Evolutionary conservation across 179 eudicot genomes (phyloP), one percentile per base, ranked within the genome.

Genomic region (Kewa caespitosa): DNA sequence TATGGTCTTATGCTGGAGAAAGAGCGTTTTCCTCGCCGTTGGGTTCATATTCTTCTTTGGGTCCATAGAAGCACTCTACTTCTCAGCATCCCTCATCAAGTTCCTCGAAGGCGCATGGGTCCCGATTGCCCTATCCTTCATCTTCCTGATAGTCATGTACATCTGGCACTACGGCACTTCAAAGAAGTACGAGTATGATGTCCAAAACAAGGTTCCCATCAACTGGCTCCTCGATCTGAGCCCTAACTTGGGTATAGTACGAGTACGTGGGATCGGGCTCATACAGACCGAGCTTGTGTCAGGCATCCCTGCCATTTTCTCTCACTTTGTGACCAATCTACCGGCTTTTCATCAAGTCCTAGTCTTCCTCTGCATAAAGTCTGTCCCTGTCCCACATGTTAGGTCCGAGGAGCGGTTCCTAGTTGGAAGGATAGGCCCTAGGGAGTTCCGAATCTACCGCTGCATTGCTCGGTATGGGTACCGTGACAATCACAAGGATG

Each of bases 381-480:
- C 82, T 30, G 85, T 86, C 31, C 97, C 96, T 1, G 91, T 89
- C 43, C 91, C 97, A 25, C 85, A 85, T 73, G 82, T 92, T 2
- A 78, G 57, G 67, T 81, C 87, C 8, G 83, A 77, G 67, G 87
- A 84, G 66, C 78, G 96, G 12, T 94, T 84, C 76, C 86, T 94
- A 46, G 81, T 90, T 0, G 96, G 97, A 50, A 84, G 98, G 71
- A 86, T 94, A 5, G 97, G 98, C 37, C 90, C 92, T 0, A 90
- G 82, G 67, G 96, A 89, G 70, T 86, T 85, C 75, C 85, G 81
- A 17, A 81, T 94, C 0, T 94, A 92, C 34, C 70, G 98, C 57
- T 92, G 97, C 84, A 88, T 94, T 69, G 96, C 93, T 6, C 88
- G 92, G 39, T 89, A 92, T 61, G 98, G 98, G 2, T 94, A 94